A percentile compares a stretch with the other conserved stretches of the same genome.
phyloP scores from a whole-genome alignment of 1,139 yeast species.

The Taphrina flavorubra region DNA sequence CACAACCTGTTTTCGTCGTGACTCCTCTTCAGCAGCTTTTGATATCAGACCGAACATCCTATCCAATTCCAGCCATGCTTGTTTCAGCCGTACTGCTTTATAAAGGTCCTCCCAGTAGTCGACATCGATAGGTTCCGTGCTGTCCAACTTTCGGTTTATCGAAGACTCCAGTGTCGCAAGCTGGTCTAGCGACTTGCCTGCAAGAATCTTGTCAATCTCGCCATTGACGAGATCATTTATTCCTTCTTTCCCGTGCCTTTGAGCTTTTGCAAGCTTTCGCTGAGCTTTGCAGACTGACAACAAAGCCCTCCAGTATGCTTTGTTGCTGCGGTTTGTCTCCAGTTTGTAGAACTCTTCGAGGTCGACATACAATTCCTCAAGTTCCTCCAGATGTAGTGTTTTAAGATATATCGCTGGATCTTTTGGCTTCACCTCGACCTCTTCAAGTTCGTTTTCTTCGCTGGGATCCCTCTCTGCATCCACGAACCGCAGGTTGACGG shows the following conservation, averaged over 20 bases:
- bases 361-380: slow-evolving; percentile 45
- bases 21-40: slow-evolving; percentile 44
- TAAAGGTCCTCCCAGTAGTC: slow-evolving; percentile 52
- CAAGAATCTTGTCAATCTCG: slow-evolving; percentile 50
- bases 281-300: slow-evolving; percentile 40
- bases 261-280: slow-evolving; percentile 28
- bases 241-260: slow-evolving; percentile 18
- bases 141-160: slow-evolving; percentile 47
- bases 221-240: slow-evolving; percentile 47
- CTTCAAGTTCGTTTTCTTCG: slow-evolving; percentile 45
- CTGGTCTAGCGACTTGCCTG: slow-evolving; percentile 48
- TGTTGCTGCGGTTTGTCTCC: slow-evolving; percentile 45
- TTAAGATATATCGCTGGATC: slow-evolving; percentile 45
- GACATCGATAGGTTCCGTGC: slow-evolving; percentile 48
- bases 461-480: slow-evolving; percentile 45
- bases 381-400: slow-evolving; percentile 40
- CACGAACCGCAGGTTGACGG: slow-evolving; percentile 47
- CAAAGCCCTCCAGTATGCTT: slow-evolving; percentile 48
- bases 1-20: slow-evolving; percentile 29
- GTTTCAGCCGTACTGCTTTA: slow-evolving; percentile 48
- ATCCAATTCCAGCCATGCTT: slow-evolving; percentile 47
- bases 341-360: slow-evolving; percentile 46
- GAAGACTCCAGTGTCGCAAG: slow-evolving; percentile 48
- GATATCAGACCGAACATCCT: slow-evolving; percentile 45
- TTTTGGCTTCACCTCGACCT: slow-evolving; percentile 47